Base-by-base conservation (phyloP, 306 rosid genomes). In the Pueraria montana region DNA sequence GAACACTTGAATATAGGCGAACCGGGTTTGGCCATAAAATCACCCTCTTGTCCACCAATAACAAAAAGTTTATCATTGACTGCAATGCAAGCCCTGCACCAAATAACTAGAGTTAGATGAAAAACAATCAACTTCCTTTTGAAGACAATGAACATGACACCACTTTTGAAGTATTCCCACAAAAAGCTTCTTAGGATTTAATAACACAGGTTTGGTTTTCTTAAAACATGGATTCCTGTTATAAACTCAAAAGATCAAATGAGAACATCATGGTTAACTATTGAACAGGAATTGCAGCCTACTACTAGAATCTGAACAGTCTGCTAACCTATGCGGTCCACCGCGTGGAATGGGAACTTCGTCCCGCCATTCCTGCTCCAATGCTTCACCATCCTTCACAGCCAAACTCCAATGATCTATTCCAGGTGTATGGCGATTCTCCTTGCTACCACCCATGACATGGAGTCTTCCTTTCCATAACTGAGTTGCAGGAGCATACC, bases 11-110 rank as follows among this genome's bases (percentile, higher is more conserved):
- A 95, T 82, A 93, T 95, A 53, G 99, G 92, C 6, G 98, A 95
- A 36, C 97, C 92, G 0, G 99, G 99, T 82, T 95, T 95, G 52
- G 99, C 84, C 98, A 95, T 95, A 76, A 93, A 95, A 87, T 95
- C 99, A 75, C 99, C 99, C 83, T 95, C 98, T 88, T 95, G 98
- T 61, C 99, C 98, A 75, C 98, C 99, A 11, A 95, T 92, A 42
- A 94, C 88, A 66, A 82, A 91, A 55, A 95, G 94, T 26, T 77
- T 83, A 87, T 95, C 93, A 78, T 87, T 81, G 80, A 48, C 78
- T 55, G 83, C 92, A 9, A 92, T 76, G 49, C 98, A 91, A 46
- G 98, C 98, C 94, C 99, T 93, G 72, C 70, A 52, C 79, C 36
- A 79, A 90, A 79, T 58, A 58, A 32, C 43, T 23, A 76, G 14